Base-by-base conservation (phyloP, 2,329 filamentous ascomycete genomes). In the Fusarium brevicatenulatum region DNA sequence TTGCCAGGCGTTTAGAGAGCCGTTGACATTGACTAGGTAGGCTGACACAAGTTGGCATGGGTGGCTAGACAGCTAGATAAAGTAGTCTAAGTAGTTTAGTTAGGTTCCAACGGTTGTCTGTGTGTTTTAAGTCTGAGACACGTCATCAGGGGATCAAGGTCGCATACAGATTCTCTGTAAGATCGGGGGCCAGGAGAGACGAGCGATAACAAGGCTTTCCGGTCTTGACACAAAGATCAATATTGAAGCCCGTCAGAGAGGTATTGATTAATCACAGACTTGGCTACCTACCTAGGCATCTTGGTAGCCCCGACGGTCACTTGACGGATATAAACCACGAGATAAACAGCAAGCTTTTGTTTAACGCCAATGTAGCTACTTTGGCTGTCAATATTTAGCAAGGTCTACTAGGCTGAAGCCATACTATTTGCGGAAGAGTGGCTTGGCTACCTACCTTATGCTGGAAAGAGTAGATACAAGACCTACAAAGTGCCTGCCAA, bases 51-150 rank as follows among this genome's bases (percentile, higher is more conserved):
- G 34, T 28, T 53, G 50, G 34, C 50, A 53, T 53, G 50, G 47
- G 49, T 21, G 39, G 36, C 36, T 28, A 49, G 40, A 57, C 36
- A 57, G 36, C 36, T 36, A 49, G 40, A 57, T 50, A 57, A 60
- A 37, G 52, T 36, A 28, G 25, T 25, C 25, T 28, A 28, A 9
- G 28, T 32, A 58, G 59, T 58, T 56, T 62, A 59, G 65, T 42
- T 28, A 54, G 50, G 70, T 58, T 61, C 61, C 63, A 70, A 70
- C 54, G 70, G 57, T 70, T 72, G 61, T 66, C 63, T 72, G 49
- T 36, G 47, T 57, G 47, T 52, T 67, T 55, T 43, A 64, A 34
- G 50, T 66, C 70, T 73, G 70, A 73, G 70, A 72, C 70, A 72
- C 66, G 66, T 57, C 65, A 69, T 57, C 57, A 54, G 30, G 49